Conservation (phyloP, 768 basidiomycete species). For the Obba rivulosa region DNA sequence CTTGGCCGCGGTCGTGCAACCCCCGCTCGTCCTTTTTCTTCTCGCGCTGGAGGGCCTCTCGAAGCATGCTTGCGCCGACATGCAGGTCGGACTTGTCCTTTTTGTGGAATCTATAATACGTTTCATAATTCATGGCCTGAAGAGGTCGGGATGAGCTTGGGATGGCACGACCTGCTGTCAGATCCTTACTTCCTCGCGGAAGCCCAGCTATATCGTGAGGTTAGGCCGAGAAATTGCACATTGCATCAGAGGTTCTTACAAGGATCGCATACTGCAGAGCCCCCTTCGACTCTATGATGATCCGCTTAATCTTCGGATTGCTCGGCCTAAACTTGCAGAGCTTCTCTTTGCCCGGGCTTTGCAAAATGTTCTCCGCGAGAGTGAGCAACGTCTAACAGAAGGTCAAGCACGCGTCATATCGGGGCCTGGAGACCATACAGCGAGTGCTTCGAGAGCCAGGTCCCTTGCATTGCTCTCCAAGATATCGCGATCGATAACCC, state of each 20-base stretch:
- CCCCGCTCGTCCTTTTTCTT: slow-evolving; percentile 41
- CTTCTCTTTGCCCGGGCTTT: slow-evolving; percentile 67
- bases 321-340: slow-evolving; percentile 73
- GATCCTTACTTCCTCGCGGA: slow-evolving; percentile 54
- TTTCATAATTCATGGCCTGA: slow-evolving; percentile 69
- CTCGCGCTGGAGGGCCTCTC: slow-evolving; percentile 55
- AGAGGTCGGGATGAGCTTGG: not conserved
- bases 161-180: not conserved
- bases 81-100: slow-evolving; percentile 48
- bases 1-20: slow-evolving; percentile 41
- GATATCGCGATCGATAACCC: slow-evolving; percentile 78
- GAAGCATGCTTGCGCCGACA: slow-evolving; percentile 61
- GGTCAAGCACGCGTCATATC: not conserved
- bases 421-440: slow-evolving; percentile 36
- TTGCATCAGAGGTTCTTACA: slow-evolving; percentile 35
- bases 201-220: slow-evolving; percentile 52
- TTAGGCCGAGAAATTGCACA: not conserved
- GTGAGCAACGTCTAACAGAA: slow-evolving; percentile 51
- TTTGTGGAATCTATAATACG: slow-evolving; percentile 60
- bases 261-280: slow-evolving; percentile 76
- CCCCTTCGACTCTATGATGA: slow-evolving; percentile 65
- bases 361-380: slow-evolving; percentile 68
- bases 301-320: slow-evolving; percentile 59
- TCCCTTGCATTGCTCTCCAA: slow-evolving; percentile 61
- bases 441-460: slow-evolving; percentile 55